Base-by-base conservation (phyloP, 257 asterid genomes). In the Salvia rosmarinus region DNA sequence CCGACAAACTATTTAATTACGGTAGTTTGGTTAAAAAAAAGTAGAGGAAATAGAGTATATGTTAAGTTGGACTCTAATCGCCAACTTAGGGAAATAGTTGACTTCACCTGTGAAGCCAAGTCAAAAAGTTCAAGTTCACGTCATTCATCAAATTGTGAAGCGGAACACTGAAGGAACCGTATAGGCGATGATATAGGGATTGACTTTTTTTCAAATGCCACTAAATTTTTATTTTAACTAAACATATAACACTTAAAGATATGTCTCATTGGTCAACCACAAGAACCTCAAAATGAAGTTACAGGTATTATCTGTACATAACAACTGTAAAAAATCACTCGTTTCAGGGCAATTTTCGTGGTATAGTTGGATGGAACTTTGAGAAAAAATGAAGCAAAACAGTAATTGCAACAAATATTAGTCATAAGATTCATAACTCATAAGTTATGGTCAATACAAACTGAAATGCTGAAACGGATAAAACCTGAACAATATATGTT, bases 191-290 rank as follows among this genome's bases (percentile, higher is more conserved):
- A 56, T 65, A 55, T 66, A 70, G 57, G 77, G 55, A 21, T 71
- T 71, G 81, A 82, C 83, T 74, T 77, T 54, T 37, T n/a, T n/a
- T n/a, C n/a, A n/a, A n/a, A 7, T 64, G 6, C 51, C 49, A 44
- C 52, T n/a, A 16, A 20, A 13, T 13, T 12, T 11, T 6, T 9
- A 32, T n/a, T 35, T 32, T 7, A 17, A 55, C 52, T 14, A 28
- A 3, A 21, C 28, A 44, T 20, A 43, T n/a, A n/a, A n/a, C 28
- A 42, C 9, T 16, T 30, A 43, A 11, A 64, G 51, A 19, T 63
- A n/a, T 6, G 63, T 56, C 63, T 16, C n/a, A 1, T 34, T 8
- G 65, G 65, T 34, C 66, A 59, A 59, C 47, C 28, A 34, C 28
- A 23, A 55, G 4, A 23, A 7, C 21, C 23, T 16, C 56, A 55